Percentiles rank a stretch among this genome's conserved stretches.
phyloP scores from a whole-genome alignment of 2,329 filamentous ascomycete genomes.

The Sclerotinia spermophila region DNA sequence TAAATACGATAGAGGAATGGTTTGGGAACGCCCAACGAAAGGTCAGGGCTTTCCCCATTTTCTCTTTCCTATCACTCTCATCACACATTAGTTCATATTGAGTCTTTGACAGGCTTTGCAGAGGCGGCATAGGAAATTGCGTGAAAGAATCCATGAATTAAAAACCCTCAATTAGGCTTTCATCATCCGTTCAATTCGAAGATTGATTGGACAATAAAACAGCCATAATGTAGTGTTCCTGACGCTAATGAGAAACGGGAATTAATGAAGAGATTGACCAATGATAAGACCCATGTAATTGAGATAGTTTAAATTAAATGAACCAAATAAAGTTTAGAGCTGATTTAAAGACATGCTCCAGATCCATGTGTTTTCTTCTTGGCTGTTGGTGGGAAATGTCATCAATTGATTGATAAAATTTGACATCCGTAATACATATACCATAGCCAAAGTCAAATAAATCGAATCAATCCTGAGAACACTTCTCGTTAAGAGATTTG shows the following conservation, averaged over 20 bases:
- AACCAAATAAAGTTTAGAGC: slow-evolving; percentile 7
- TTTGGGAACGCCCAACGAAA: not conserved
- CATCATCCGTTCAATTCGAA: not conserved
- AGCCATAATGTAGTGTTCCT: slow-evolving; percentile 20
- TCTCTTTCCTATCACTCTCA: not conserved
- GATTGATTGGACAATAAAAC: slow-evolving; percentile 2
- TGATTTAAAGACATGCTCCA: not conserved
- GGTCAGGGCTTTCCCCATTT: slow-evolving; percentile 13
- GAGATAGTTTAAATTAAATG: slow-evolving; percentile 14
- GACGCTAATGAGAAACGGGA: slow-evolving; percentile 23
- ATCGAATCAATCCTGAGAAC: not conserved
- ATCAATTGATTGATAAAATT: slow-evolving; percentile 1
- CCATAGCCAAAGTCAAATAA: not conserved
- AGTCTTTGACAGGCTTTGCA: slow-evolving; percentile 1
- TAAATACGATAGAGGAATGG: not conserved
- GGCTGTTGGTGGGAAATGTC: not conserved
- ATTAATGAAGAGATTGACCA: slow-evolving; percentile 13
- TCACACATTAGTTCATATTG: slow-evolving; percentile 1
- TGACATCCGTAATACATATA: not conserved
- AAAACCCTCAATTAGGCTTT: slow-evolving; percentile 8
- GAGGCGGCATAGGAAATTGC: slow-evolving; percentile 14
- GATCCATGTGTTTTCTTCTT: slow-evolving; percentile 10
- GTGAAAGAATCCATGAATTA: not conserved
- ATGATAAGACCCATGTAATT: slow-evolving; percentile 4
- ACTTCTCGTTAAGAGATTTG: slow-evolving; percentile 3